Evolutionary conservation across 257 asterid species (phyloP), one percentile per base, ranked within the genome.

Genomic region (Solanum etuberosum): DNA sequence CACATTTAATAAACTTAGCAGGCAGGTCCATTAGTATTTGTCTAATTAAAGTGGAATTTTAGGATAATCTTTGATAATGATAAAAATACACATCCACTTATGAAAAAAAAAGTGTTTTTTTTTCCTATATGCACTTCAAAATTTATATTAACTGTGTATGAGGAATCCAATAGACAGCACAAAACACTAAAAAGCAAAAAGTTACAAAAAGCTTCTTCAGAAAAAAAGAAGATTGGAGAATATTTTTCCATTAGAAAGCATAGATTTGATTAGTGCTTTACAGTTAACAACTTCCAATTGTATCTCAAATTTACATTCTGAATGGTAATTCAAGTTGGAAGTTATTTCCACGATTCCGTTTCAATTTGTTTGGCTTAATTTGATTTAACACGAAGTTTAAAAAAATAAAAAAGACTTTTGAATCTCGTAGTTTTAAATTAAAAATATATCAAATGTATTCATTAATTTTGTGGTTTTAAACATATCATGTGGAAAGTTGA

Each of bases 381-480:
- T 54, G 0, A 54, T 4, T 54, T 20, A 20, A 3, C 1, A 54
- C 10, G 4, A 0, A 0, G 2, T 54, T 54, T 20, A 7, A 20
- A 54, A 54, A 54, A 20, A 54, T 7, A 20, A 54, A 54, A 0
- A 1, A 20, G 0, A 20, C 0, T 51, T 51, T 20, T 54, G 4
- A 20, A 54, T 54, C 0, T 20, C 0, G 0, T 20, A 20, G 0
- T 54, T 0, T 54, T 20, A 54, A 20, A 20, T 20, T 54, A 20
- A 54, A 54, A 7, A 20, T 54, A 3, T 54, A 2, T 7, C 0
- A 54, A 54, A 54, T 7, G 6, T 7, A 54, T 54, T 54, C 12
- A 54, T 54, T 7, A 7, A 20, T 54, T 0, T 54, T 54, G 2
- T 54, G 0, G n/a, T 7, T 20, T 20, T 54, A 7, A 54, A 7